A percentile compares a stretch with the other conserved stretches of the same genome.
Conservation (phyloP, 805 yeast species). For the Saturnispora hagleri region DNA sequence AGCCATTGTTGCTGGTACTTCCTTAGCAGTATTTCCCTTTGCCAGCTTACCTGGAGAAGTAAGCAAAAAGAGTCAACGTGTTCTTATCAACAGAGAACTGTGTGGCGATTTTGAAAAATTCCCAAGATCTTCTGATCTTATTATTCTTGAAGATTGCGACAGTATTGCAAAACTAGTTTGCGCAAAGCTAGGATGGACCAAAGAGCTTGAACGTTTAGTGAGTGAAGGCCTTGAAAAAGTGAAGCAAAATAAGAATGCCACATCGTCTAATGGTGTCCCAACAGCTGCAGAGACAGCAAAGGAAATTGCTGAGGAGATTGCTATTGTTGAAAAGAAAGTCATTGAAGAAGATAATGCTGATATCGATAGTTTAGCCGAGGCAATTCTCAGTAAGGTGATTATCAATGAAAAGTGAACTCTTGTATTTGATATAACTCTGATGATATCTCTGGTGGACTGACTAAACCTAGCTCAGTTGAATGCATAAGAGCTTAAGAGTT, state of each 20-base stretch:
- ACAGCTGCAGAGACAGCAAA: constrained; percentile 2
- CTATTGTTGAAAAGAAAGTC: neutral
- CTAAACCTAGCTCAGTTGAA: too few species aligned
- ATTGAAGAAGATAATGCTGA: neutral
- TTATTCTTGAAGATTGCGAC: constrained; percentile 59
- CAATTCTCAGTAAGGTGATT: neutral
- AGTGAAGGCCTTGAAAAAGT: constrained; percentile 18
- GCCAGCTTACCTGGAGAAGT: constrained; percentile 72
- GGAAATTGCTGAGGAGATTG: constrained; percentile 10
- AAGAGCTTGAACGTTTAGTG: constrained; percentile 40
- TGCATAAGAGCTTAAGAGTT: too few species aligned
- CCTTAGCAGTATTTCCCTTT: constrained; percentile 84
- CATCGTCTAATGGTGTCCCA: neutral
- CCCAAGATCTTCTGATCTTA: constrained; percentile 50
- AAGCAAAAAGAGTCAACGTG: constrained; percentile 39
- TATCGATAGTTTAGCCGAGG: constrained; percentile 9
- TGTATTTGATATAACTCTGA: too few species aligned
- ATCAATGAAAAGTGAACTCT: constrained; percentile 5
- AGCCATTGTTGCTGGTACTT: constrained; percentile 87
- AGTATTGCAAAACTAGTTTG: constrained; percentile 47
- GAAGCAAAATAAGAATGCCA: constrained; percentile 3
- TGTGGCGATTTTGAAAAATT: constrained; percentile 63
- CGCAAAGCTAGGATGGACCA: constrained; percentile 52
- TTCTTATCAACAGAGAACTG: constrained; percentile 61
- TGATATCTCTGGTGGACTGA: too few species aligned